Evolutionary conservation across 257 asterid genomes (phyloP).

Genomic region (Nicotiana knightiana): DNA sequence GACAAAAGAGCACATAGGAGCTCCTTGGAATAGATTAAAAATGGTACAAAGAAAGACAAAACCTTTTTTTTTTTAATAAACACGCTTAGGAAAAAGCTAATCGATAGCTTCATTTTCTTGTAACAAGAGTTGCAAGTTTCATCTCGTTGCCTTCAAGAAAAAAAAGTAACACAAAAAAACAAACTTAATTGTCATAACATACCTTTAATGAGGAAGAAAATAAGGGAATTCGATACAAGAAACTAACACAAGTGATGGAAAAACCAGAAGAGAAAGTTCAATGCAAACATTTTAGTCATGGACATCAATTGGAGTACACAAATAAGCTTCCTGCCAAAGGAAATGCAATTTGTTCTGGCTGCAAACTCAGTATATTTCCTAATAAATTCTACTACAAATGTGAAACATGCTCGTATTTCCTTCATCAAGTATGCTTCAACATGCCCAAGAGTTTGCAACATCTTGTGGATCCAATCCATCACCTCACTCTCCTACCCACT

Average conservation of each 20-base stretch:
- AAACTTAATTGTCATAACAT: not conserved
- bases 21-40: not conserved
- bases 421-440: conserved; percentile 43
- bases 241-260: conserved; percentile 19
- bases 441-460: conserved; percentile 41
- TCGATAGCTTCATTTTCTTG: conserved; percentile 4
- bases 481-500: conserved; percentile 27
- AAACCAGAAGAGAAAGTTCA: not conserved
- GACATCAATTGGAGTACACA: conserved; percentile 27
- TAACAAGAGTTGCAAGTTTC: conserved; percentile 1
- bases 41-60: not conserved
- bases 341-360: conserved; percentile 30
- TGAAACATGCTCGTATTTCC: conserved; percentile 37
- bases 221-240: not conserved
- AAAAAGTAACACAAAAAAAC: not conserved
- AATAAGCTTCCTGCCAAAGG: conserved; percentile 3
- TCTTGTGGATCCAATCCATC: conserved; percentile 36
- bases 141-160: not conserved
- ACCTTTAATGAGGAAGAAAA: not conserved
- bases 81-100: not conserved
- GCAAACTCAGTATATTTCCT: conserved; percentile 30
- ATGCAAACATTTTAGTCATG: conserved; percentile 43
- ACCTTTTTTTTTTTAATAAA: not conserved
- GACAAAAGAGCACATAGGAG: not conserved
- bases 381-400: conserved; percentile 31